These are phyloP conservation scores for Mayamaea pseudoterrestris DNA, from an alignment of 108 stramenopile genomes.

Conservation along the genomic window DNA sequence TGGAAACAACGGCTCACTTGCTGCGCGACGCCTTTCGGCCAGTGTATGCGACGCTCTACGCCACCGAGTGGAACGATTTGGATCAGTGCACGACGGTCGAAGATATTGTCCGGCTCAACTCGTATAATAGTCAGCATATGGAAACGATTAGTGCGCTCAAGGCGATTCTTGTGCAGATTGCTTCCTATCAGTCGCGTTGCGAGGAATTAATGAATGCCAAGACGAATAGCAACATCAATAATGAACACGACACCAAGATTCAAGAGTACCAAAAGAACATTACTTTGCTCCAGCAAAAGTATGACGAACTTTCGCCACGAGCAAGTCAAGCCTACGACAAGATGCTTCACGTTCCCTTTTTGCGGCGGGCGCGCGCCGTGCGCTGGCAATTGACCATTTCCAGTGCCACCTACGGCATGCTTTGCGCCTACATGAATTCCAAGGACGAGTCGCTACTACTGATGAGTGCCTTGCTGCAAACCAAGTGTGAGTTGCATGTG, in stretches of 20 bases:
- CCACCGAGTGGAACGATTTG: slow-evolving; percentile 46
- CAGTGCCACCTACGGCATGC: slow-evolving; percentile 40
- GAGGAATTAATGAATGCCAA: slow-evolving; percentile 10
- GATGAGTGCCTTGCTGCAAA: slow-evolving; percentile 73
- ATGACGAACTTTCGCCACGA: slow-evolving; percentile 31
- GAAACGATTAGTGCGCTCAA: slow-evolving; percentile 27
- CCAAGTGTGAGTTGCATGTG: slow-evolving; percentile 72
- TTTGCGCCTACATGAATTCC: slow-evolving; percentile 37
- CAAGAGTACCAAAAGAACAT: slow-evolving; percentile 27
- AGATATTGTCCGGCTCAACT: slow-evolving; percentile 49
- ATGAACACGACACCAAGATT: slow-evolving; percentile 9
- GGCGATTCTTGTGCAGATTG: slow-evolving; percentile 26
- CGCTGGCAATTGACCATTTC: slow-evolving; percentile 74
- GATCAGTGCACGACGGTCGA: slow-evolving; percentile 47
- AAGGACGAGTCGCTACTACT: slow-evolving; percentile 37
- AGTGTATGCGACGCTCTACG: slow-evolving; percentile 59
- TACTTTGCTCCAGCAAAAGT: slow-evolving; percentile 26
- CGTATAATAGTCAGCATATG: slow-evolving; percentile 40
- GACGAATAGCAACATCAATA: slow-evolving; percentile 8
- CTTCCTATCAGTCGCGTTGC: slow-evolving; percentile 17
- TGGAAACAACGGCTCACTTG: slow-evolving; percentile 59
- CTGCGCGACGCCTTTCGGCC: slow-evolving; percentile 62
- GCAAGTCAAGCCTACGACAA: slow-evolving; percentile 30
- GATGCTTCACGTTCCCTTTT: slow-evolving; percentile 59
- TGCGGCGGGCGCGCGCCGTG: slow-evolving; percentile 65